Conservation (phyloP, 176 grass and related monocot species). For the Musa itinerans region DNA sequence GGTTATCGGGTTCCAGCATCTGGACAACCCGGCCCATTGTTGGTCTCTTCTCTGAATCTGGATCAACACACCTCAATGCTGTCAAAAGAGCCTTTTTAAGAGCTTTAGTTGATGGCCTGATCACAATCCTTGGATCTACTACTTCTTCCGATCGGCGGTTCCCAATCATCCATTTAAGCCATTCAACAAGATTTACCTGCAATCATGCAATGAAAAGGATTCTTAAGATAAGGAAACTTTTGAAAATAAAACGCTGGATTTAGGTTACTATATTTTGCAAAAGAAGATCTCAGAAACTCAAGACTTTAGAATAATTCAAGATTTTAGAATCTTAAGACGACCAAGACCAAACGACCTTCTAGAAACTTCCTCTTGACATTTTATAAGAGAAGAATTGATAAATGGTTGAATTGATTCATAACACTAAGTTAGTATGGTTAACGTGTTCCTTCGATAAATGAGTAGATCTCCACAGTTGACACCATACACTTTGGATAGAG, state of each 20-base stretch:
- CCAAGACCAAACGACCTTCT: no score
- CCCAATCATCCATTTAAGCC: constrained; percentile 8
- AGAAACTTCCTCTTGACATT: no score
- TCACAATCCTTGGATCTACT: not conserved
- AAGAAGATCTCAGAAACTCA: no score
- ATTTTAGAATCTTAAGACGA: no score
- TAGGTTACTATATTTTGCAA: not conserved
- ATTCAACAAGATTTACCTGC: constrained; percentile 3
- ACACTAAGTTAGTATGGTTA: no score
- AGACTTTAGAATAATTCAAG: no score
- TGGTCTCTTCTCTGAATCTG: not conserved
- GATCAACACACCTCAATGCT: not conserved
- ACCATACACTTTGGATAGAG: no score
- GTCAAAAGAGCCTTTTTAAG: not conserved
- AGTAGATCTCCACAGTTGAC: no score
- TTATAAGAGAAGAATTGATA: no score
- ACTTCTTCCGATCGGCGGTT: not conserved
- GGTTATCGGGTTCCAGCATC: not conserved
- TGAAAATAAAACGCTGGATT: not conserved
- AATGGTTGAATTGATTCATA: no score
- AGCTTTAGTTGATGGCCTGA: not conserved
- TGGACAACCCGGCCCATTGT: constrained; percentile 2
- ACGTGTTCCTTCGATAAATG: no score
- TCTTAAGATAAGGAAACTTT: not conserved
- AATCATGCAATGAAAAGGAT: not conserved